Conservation (phyloP, 2,329 filamentous ascomycete genomes). For the Aspergillus sp. region DNA sequence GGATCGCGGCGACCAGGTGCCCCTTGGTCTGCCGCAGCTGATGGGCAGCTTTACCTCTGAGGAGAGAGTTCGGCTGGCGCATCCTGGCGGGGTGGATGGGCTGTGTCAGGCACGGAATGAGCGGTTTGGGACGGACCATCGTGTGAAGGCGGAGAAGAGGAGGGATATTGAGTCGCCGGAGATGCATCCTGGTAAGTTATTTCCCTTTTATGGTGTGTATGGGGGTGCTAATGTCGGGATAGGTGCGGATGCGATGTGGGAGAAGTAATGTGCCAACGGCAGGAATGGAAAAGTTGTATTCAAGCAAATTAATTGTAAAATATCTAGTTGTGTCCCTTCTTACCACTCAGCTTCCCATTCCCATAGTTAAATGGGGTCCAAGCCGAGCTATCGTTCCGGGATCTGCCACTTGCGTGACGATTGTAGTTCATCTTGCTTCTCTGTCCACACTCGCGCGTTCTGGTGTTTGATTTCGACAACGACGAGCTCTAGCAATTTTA, state of each 20-base stretch:
- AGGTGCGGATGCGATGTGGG: conserved; percentile 37
- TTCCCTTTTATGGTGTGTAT: background rate
- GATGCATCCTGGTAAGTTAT: conserved; percentile 33
- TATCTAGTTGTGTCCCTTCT: conserved; percentile 42
- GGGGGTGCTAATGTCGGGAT: background rate
- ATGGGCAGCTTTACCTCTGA: conserved; percentile 58
- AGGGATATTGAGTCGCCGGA: conserved; percentile 43
- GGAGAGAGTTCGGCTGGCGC: conserved; percentile 21
- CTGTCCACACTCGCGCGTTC: conserved; percentile 57
- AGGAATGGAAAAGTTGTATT: background rate
- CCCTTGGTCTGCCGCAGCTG: conserved; percentile 59
- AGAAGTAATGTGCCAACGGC: conserved; percentile 1
- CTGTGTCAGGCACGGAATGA: conserved; percentile 52
- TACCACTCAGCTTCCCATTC: conserved; percentile 41
- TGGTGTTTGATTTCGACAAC: conserved; percentile 46
- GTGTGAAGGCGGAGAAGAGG: conserved; percentile 53
- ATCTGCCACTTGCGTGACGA: conserved; percentile 26
- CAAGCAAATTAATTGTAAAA: background rate
- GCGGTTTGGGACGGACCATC: conserved; percentile 52
- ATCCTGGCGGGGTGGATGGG: conserved; percentile 28
- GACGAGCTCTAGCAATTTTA: conserved; percentile 57
- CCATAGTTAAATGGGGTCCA: conserved; percentile 47
- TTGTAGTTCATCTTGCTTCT: conserved; percentile 53
- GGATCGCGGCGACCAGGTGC: conserved; percentile 66
- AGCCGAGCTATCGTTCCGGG: conserved; percentile 37